Evolutionary conservation across 169 alveolate species (phyloP), one percentile per base, ranked within the genome.

Genomic region (Plasmodium ovale): DNA sequence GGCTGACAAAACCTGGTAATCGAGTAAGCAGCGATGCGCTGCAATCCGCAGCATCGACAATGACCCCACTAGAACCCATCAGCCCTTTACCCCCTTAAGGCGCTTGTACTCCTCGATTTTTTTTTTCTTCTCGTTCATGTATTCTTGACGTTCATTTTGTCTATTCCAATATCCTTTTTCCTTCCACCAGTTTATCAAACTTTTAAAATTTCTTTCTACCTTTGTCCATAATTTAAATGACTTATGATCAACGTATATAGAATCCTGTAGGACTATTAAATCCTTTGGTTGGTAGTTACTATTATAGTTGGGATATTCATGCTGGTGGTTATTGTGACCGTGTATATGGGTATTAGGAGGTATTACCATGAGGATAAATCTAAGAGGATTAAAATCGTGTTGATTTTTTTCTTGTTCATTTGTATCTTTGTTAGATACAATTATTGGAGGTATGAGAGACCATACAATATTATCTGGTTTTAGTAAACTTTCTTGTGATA

Each of bases 101-200:
- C 54, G 49, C 49, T 68, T 64, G 51, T 77, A 77, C 37, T 77
- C 88, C 67, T 77, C 91, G 92, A 92, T 90, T 82, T 87, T 67
- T 25, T 72, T 70, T 12, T 53, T 62, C 87, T 92, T 92, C 51
- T 92, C 94, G 16, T 92, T 87, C 87, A 82, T 89, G 69, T 91
- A 93, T 67, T 87, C 90, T 73, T 68, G 91, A 3, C 94, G 93
- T 31, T 93, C 94, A 27, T 88, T 64, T 59, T 93, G 93, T 10
- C 96, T 72, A 53, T 92, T 88, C 97, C 97, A 94, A 89, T 94
- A 94, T 2, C 97, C 97, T 10, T 84, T 92, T 71, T 92, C 95
- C 88, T 94, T 94, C 97, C 97, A 94, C 97, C 97, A 94, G 21
- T 64, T 72, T 51, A 94, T 87, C 25, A 94, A 72, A 7, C 59